Evolutionary conservation across 2,329 filamentous ascomycete species (phyloP), one percentile per base, ranked within the genome.

Genomic region (Arthroderma sp.): DNA sequence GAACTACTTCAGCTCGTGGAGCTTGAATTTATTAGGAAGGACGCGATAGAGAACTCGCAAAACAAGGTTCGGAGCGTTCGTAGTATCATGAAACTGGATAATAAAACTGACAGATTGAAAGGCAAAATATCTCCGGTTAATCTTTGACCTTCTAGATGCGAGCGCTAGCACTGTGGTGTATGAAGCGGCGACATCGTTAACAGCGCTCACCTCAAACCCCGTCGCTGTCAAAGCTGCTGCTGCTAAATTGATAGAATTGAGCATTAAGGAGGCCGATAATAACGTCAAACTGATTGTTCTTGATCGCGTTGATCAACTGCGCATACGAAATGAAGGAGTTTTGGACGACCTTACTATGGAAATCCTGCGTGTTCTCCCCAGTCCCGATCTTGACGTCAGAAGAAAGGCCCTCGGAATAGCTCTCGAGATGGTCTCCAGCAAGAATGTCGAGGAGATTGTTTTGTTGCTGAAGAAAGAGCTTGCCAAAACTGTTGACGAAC

Each of bases 281-380:
- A 98, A 98, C 60, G 91, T 98, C 52, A 98, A 98, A 70, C 80
- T 98, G 38, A 98, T 98, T 55, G 91, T 98, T 15, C 74, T 98
- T 37, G 91, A 96, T 59, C 83, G 89, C 38, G 91, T 98, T 33
- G 83, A 94, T 57, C 81, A 89, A 57, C 66, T 95, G 50, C 77
- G 88, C 55, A 80, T 82, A 61, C 85, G 85, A 65, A 93, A 94
- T 55, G 85, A 91, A 59, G 88, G 88, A 43, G 80, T 96, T 15
- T 67, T 98, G 47, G 88, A 96, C 59, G 91, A 98, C 57, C 68
- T 96, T 40, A 86, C 85, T 4, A 96, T 98, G 91, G 91, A 98
- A 63, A 88, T 96, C 45, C 73, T 98, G 38, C 85, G 91, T 44
- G 91, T 95, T 11, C 75, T 98, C 31, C 93, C 88, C 8, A 95